Evolutionary conservation across 192 early-diverging fungal genomes (phyloP).

Genomic region (Backusella luteola): DNA sequence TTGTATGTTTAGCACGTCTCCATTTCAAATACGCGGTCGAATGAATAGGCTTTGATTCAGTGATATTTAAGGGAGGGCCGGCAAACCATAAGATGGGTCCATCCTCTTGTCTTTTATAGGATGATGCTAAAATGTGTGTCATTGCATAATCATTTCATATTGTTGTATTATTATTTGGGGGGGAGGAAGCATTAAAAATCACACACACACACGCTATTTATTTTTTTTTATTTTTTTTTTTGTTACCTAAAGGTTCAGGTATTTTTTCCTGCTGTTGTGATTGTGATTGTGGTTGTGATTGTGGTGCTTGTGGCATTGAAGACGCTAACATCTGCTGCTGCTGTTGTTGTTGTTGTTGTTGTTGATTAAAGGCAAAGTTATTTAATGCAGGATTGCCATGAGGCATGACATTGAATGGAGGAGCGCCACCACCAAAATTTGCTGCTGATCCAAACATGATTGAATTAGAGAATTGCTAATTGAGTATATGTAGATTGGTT

Average conservation of each 20-base stretch:
- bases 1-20: conserved; percentile 8
- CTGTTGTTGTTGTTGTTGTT: background rate
- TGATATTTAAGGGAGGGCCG: conserved; percentile 18
- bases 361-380: background rate
- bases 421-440: background rate
- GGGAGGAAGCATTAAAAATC: background rate
- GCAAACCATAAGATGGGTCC: conserved; percentile 25
- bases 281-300: background rate
- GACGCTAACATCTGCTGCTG: background rate
- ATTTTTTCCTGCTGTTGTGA: conserved; percentile 1
- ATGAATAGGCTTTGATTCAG: conserved; percentile 5
- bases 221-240: background rate
- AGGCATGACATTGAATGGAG: background rate
- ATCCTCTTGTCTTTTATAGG: conserved; percentile 18
- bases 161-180: background rate
- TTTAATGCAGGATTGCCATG: background rate
- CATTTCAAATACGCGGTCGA: conserved; percentile 18
- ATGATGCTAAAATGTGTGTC: background rate
- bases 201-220: background rate
- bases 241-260: background rate
- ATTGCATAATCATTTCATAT: background rate
- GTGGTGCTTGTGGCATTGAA: background rate
- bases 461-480: background rate
- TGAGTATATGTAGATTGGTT: background rate
- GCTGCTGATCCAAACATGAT: conserved; percentile 1